Conservation (phyloP, 2,329 filamentous ascomycete genomes). For the Aspergillus alliaceus region DNA sequence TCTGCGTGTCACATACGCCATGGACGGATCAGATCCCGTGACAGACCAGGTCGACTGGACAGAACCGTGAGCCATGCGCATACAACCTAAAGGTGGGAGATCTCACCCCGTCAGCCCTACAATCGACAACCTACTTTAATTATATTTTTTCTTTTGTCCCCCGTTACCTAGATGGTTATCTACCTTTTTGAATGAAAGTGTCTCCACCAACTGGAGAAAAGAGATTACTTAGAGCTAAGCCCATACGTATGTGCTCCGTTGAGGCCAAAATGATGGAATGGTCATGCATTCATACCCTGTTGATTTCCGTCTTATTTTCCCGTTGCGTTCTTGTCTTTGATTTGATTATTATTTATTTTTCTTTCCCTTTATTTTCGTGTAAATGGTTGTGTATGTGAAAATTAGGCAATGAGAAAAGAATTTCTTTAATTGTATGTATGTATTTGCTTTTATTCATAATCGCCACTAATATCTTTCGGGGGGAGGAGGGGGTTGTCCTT, state of each 20-base stretch:
- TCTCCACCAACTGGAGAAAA: neutral
- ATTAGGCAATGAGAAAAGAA: neutral
- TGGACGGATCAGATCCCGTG: slow-evolving; percentile 67
- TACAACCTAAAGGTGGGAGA: neutral
- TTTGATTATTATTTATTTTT: neutral
- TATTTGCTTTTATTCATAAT: neutral
- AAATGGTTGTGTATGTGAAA: slow-evolving; percentile 2
- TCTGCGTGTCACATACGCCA: slow-evolving; percentile 78
- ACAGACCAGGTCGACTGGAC: slow-evolving; percentile 97
- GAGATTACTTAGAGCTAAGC: neutral
- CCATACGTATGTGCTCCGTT: slow-evolving; percentile 1
- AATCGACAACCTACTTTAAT: slow-evolving; percentile 1
- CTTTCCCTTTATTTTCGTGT: slow-evolving; percentile 1
- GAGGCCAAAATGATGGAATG: neutral
- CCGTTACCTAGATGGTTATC: slow-evolving; percentile 1
- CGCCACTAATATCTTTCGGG: no score
- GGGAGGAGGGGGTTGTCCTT: no score
- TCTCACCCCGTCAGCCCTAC: slow-evolving; percentile 2
- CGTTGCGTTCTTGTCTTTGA: neutral
- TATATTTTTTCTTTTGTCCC: neutral
- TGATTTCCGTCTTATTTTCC: neutral
- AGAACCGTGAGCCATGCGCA: slow-evolving; percentile 65
- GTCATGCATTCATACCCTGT: neutral
- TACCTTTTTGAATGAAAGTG: slow-evolving; percentile 1
- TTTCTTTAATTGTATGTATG: neutral